Evolutionary conservation across 768 basidiomycete genomes (phyloP), one percentile per base, ranked within the genome.

Genomic region (Leccinum longicurvipes): DNA sequence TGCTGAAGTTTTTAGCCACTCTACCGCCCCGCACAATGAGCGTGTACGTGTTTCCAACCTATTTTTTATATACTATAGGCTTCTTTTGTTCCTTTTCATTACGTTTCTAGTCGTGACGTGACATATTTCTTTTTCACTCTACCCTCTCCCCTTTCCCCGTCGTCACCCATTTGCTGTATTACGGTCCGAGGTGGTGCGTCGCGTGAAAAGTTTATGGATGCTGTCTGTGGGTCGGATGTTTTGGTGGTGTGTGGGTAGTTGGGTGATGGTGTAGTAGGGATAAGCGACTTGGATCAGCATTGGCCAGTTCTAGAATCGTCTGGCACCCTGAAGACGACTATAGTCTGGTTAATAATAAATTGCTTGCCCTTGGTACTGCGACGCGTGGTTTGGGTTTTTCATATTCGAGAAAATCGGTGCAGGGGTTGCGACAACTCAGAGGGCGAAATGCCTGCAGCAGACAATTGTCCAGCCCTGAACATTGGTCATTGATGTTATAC

Each of bases 51-150:
- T 68, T 62, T 50, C 56, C 57, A 47, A 55, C 57, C 54, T 24
- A 29, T n/a, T 54, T 39, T 47, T 60, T 72, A 72, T 71, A 72
- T 71, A 67, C 66, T 66, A 51, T 63, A 61, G 61, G 70, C 49
- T 73, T 62, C 54, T 52, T 50, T 59, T 39, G 36, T 50, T 58
- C 50, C 54, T 51, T 54, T 25, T 39, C 47, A 49, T 51, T 56
- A 44, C 60, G 50, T 39, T 59, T 50, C 34, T 63, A 63, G 63
- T 67, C 34, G 60, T 59, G 52, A 60, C 53, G 57, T 61, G 53
- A 64, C 47, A 58, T 66, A 34, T 56, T 48, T 48, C 46, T 52
- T 48, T 55, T 53, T 44, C 23, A 21, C 29, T 27, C 47, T 9
- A 41, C 44, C 44, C 53, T 47, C 36, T 24, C 41, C 49, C 47